Evolutionary conservation across 139 green algal species (phyloP), one percentile per base, ranked within the genome.

Genomic region (Micromonas pusilla): DNA sequence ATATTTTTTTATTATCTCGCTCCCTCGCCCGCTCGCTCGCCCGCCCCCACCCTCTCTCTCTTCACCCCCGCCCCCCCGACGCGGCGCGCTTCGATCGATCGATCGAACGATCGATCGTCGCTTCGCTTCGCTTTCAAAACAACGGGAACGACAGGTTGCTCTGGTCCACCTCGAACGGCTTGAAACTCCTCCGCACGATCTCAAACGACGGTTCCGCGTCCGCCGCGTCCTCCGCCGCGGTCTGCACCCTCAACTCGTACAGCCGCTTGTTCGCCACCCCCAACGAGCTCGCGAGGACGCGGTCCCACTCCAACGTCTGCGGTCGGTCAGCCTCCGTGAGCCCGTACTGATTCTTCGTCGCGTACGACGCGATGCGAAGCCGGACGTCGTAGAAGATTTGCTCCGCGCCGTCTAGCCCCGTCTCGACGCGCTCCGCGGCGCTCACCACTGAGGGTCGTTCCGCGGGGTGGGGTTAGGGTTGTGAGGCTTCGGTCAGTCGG

Each of bases 221-320:
- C 5, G 84, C 73, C 45, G 83, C 87, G 0, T 70, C 71, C 3
- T 38, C 4, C 28, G 72, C 81, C 66, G 74, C 26, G 0, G 86
- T 87, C 86, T 96, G 92, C 79, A 97, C 75, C n/a, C 92, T 76
- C 57, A 95, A 83, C 76, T 90, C 71, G 66, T 97, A 96, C 74
- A 94, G 79, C 34, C 89, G 83, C 37, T 91, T 87, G 84, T 93
- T 94, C 54, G 92, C 91, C n/a, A 89, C 85, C 0, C 92, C 91
- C 67, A 97, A 80, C 2, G 90, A 88, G 0, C 87, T 91, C 16
- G 87, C 38, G 52, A 96, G 83, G 19, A 79, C 74, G 16, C 93
- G 81, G 80, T 96, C 91, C 87, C 87, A 97, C 81, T 97, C 92
- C 67, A 92, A 73, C 4, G 80, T 75, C 67, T 78, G n/a, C 52